phyloP scores from a whole-genome alignment of 345 rosid genomes.

The Leavenworthia alabamica region DNA sequence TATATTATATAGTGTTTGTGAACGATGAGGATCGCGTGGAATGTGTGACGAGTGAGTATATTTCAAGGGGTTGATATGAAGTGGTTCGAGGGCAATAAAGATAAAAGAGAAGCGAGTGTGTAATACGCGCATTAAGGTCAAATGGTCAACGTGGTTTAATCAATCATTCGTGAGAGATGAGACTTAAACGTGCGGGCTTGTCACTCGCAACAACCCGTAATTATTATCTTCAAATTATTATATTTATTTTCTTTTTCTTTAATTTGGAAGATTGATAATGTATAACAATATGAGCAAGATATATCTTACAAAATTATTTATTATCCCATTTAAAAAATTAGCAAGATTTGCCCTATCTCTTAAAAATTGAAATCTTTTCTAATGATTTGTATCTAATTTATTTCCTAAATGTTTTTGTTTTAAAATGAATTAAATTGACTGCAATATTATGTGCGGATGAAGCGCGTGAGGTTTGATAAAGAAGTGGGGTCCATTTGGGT shows the following conservation, averaged over 20 bases:
- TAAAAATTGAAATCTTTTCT: not conserved
- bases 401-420: not conserved
- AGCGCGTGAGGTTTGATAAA: slow-evolving; percentile 9
- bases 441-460: not conserved
- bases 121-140: slow-evolving; percentile 6
- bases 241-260: not conserved
- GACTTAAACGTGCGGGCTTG: slow-evolving; percentile 25
- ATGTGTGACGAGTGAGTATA: slow-evolving; percentile 25
- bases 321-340: too few species aligned
- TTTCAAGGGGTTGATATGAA: slow-evolving; percentile 25
- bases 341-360: too few species aligned
- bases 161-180: slow-evolving; percentile 19
- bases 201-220: not conserved
- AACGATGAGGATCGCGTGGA: slow-evolving; percentile 7
- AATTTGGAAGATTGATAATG: not conserved
- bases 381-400: not conserved
- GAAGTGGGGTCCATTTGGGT: slow-evolving; percentile 28
- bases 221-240: not conserved
- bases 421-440: not conserved
- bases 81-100: slow-evolving; percentile 21
- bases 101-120: slow-evolving; percentile 4
- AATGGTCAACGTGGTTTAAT: slow-evolving; percentile 1
- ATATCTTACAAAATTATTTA: not conserved
- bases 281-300: not conserved
- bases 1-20: not conserved